phyloP scores from a whole-genome alignment of 1,139 yeast genomes.

The Hemisphaericaspora xylofermentans region DNA sequence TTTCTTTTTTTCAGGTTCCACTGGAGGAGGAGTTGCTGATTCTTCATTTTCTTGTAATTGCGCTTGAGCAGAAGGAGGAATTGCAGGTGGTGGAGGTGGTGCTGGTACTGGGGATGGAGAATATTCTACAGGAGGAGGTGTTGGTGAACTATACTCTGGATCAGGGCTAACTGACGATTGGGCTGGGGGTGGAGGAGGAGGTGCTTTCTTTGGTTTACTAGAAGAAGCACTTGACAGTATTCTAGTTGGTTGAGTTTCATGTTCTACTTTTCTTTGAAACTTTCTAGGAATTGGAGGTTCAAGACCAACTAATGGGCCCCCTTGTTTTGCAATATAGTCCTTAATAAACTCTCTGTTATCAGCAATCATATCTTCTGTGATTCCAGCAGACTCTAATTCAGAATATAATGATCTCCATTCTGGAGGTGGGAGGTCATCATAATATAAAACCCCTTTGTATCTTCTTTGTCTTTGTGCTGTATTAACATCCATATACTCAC shows the following conservation, averaged over 20 bases:
- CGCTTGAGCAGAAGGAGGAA: slow-evolving; percentile 12
- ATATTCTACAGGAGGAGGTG: slow-evolving; percentile 14
- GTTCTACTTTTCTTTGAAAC: slow-evolving; percentile 29
- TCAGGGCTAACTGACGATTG: slow-evolving; percentile 31
- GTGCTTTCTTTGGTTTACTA: slow-evolving; percentile 36
- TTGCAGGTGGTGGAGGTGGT: slow-evolving; percentile 9
- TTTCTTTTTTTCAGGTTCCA: slow-evolving; percentile 4
- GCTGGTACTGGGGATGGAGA: slow-evolving; percentile 14
- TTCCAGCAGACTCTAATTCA: slow-evolving; percentile 76
- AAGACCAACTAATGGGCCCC: slow-evolving; percentile 81
- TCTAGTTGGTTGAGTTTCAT: slow-evolving; percentile 13
- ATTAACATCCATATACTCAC: slow-evolving; percentile 49
- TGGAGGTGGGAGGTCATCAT: slow-evolving; percentile 79
- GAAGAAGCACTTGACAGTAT: slow-evolving; percentile 11
- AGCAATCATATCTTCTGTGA: slow-evolving; percentile 86
- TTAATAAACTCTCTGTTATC: slow-evolving; percentile 81
- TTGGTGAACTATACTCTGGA: slow-evolving; percentile 11
- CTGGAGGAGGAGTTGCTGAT: not conserved
- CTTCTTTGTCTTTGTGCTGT: slow-evolving; percentile 58
- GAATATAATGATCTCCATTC: slow-evolving; percentile 80
- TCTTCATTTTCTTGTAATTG: slow-evolving; percentile 3
- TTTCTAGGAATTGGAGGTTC: slow-evolving; percentile 83
- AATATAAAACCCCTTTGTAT: slow-evolving; percentile 61
- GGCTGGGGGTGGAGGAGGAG: slow-evolving; percentile 46
- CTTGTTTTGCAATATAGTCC: slow-evolving; percentile 70